Conservation (phyloP, 169 alveolate species). For the Plasmodium fragile region DNA sequence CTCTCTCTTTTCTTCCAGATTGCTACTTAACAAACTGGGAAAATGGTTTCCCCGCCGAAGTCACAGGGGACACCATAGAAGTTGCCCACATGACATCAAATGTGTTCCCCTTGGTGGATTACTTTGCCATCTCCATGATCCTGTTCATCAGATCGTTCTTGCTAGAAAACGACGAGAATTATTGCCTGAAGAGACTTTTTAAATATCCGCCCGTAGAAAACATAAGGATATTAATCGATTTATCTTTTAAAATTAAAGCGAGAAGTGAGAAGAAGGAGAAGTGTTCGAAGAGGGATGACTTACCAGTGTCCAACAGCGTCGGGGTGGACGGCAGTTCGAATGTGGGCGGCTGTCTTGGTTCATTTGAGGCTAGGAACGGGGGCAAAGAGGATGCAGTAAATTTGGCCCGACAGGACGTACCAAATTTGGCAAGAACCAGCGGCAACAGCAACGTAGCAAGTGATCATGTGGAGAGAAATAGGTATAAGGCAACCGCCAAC, state of each 20-base stretch:
- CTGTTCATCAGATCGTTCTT: slow-evolving; percentile 50
- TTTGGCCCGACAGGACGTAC: background rate
- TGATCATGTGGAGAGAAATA: slow-evolving; percentile 14
- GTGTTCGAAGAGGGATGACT: background rate
- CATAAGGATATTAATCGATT: slow-evolving; percentile 53
- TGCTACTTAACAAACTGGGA: slow-evolving; percentile 40
- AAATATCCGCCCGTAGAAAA: slow-evolving; percentile 72
- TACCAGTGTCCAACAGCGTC: background rate
- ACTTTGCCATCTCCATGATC: slow-evolving; percentile 61
- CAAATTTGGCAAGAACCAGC: background rate
- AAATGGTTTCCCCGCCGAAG: background rate
- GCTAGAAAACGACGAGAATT: slow-evolving; percentile 51
- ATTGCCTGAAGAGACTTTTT: slow-evolving; percentile 57
- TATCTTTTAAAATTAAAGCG: slow-evolving; percentile 26
- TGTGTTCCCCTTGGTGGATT: slow-evolving; percentile 44
- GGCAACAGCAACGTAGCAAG: background rate
- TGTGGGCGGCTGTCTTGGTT: background rate
- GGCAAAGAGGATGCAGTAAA: background rate
- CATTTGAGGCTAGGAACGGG: background rate
- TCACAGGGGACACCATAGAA: slow-evolving; percentile 43
- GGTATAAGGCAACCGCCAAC: slow-evolving; percentile 17
- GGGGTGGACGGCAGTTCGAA: background rate
- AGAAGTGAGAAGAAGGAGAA: slow-evolving; percentile 56
- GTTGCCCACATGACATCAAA: slow-evolving; percentile 32
- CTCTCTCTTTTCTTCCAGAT: slow-evolving; percentile 18